Evolutionary conservation across 192 early-diverging fungal genomes (phyloP).

Genomic region (Entomortierella chlamydospora): DNA sequence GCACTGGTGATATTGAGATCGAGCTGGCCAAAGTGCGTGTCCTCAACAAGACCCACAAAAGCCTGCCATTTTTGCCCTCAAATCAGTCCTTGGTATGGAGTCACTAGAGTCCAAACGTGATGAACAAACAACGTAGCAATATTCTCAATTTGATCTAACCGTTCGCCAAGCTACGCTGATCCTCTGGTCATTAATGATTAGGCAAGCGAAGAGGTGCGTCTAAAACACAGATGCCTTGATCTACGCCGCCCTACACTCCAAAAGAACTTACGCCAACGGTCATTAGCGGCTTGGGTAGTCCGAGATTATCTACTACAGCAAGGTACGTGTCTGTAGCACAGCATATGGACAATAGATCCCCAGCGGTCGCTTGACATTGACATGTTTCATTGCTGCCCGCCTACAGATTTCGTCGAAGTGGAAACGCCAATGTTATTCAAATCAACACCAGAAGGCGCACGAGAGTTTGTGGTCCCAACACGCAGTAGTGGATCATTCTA

Average conservation of each 20-base stretch:
- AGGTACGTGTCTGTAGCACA: constrained; percentile 53
- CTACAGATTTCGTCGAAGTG: constrained; percentile 85
- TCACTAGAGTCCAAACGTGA: too few species aligned
- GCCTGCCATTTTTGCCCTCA: constrained; percentile 71
- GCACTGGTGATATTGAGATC: constrained; percentile 80
- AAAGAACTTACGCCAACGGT: constrained; percentile 77
- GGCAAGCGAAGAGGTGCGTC: constrained; percentile 82
- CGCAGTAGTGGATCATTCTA: constrained; percentile 79
- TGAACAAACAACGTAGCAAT: too few species aligned
- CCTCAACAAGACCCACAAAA: constrained; percentile 74
- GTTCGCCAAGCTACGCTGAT: too few species aligned
- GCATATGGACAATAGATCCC: too few species aligned
- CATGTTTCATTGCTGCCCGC: not conserved
- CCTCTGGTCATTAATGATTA: too few species aligned
- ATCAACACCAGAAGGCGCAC: constrained; percentile 91
- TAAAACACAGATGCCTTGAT: constrained; percentile 84
- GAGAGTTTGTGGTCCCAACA: constrained; percentile 96
- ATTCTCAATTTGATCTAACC: too few species aligned
- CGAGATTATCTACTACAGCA: constrained; percentile 76
- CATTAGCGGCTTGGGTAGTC: constrained; percentile 71
- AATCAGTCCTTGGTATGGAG: constrained; percentile 59
- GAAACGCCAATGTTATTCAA: constrained; percentile 94
- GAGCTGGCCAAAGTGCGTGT: constrained; percentile 66
- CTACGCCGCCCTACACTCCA: constrained; percentile 83
- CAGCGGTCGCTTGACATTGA: not conserved